These are phyloP conservation scores for Elsinoe perseae DNA, from an alignment of 2,329 filamentous ascomycete species.

Conservation along the genomic window DNA sequence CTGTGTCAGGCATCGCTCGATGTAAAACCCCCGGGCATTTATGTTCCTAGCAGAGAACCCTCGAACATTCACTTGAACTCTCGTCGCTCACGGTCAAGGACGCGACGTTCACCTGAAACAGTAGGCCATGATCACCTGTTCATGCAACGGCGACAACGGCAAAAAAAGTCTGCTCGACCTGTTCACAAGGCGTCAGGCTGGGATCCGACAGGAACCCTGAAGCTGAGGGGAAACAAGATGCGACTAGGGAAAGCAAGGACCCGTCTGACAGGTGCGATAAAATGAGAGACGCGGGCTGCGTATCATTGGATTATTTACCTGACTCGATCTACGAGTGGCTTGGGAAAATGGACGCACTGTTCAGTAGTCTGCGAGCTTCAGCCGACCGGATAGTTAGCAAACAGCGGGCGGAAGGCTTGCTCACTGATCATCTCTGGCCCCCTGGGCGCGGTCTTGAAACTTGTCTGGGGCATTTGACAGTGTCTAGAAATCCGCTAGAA, in stretches of 20 bases:
- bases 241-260: conserved; percentile 5
- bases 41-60: neutral
- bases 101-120: neutral
- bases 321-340: conserved; percentile 15
- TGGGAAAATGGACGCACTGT: conserved; percentile 6
- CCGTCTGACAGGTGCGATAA: conserved; percentile 11
- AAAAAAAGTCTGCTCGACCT: neutral
- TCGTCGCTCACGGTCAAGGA: neutral
- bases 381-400: neutral
- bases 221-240: conserved; percentile 8
- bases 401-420: neutral
- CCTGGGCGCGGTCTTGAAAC: conserved; percentile 6
- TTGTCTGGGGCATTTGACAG: conserved; percentile 14
- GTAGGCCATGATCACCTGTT: conserved; percentile 11
- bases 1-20: conserved; percentile 5
- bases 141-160: conserved; percentile 4
- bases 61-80: neutral
- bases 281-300: conserved; percentile 13
- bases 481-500: conserved; percentile 15
- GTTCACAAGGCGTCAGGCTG: conserved; percentile 1
- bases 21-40: neutral
- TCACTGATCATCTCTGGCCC: conserved; percentile 8
- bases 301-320: conserved; percentile 11
- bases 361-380: conserved; percentile 15
- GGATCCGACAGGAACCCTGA: neutral